Evolutionary conservation across 257 asterid genomes (phyloP).

Genomic region (Solanum pinnatisectum): DNA sequence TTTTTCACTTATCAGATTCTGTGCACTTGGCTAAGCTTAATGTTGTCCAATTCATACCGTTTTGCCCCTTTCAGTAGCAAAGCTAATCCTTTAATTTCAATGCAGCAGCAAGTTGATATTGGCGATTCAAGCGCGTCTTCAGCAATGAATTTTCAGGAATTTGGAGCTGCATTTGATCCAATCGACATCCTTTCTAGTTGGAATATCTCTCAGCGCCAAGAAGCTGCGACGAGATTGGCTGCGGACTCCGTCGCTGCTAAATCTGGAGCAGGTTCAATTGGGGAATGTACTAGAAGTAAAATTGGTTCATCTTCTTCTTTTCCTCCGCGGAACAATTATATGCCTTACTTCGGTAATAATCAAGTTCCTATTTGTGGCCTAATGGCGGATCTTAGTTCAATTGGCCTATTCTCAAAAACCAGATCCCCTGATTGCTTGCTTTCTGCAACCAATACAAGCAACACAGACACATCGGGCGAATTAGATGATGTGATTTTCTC

Average conservation of each 20-base stretch:
- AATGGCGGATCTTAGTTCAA: background rate
- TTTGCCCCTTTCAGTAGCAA: background rate
- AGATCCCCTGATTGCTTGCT: constrained; percentile 49
- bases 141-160: background rate
- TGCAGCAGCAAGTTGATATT: background rate
- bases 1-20: background rate
- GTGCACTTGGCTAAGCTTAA: background rate
- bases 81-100: background rate
- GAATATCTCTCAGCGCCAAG: constrained; percentile 5
- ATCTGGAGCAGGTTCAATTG: background rate
- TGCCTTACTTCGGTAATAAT: background rate
- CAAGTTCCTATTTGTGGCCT: background rate
- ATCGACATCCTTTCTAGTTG: background rate
- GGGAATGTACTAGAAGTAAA: background rate
- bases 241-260: background rate
- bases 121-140: background rate
- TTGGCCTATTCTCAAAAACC: background rate
- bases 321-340: background rate
- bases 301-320: background rate
- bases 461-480: constrained; percentile 34
- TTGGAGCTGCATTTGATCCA: constrained; percentile 12
- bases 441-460: constrained; percentile 39
- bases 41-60: background rate
- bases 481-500: constrained; percentile 44
- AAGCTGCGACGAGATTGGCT: constrained; percentile 1